Percentiles rank a stretch among this genome's conserved stretches.
phyloP scores from a whole-genome alignment of 768 basidiomycete genomes.

The Kwoniella sp. region DNA sequence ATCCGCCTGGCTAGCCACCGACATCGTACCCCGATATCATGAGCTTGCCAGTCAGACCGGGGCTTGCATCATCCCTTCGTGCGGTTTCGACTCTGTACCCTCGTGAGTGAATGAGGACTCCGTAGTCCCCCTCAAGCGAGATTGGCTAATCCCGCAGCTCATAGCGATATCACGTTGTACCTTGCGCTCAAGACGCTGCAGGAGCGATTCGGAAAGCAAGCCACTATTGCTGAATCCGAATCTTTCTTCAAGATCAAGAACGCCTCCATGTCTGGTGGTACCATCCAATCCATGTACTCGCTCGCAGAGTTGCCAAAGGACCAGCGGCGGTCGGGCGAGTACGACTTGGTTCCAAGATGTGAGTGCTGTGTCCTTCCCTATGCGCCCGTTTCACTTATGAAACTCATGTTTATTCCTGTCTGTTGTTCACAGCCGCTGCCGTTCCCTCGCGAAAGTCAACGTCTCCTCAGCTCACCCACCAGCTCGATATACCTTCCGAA shows the following conservation, averaged over 20 bases:
- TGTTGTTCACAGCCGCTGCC: slow-evolving; percentile 3
- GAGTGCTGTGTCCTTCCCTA: no score
- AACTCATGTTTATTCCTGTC: no score
- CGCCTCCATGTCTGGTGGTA: slow-evolving; percentile 62
- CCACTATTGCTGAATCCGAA: slow-evolving; percentile 58
- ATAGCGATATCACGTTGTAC: slow-evolving; percentile 61
- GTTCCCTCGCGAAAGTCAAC: background rate
- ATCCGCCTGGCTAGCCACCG: slow-evolving; percentile 24
- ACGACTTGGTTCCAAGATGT: slow-evolving; percentile 11
- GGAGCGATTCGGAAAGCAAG: slow-evolving; percentile 48
- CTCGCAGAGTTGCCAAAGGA: slow-evolving; percentile 46
- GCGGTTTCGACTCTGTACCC: slow-evolving; percentile 57
- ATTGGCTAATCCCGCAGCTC: no score
- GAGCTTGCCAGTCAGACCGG: slow-evolving; percentile 65
- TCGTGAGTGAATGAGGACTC: slow-evolving; percentile 42
- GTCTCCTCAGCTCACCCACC: background rate
- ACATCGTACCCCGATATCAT: slow-evolving; percentile 58
- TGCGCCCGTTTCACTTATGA: no score
- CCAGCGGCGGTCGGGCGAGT: slow-evolving; percentile 45
- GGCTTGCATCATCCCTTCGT: slow-evolving; percentile 72
- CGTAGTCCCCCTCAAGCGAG: no score
- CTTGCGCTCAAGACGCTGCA: slow-evolving; percentile 68
- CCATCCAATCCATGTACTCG: slow-evolving; percentile 53
- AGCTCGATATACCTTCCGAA: background rate
- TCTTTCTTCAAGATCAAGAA: slow-evolving; percentile 53